phyloP scores from a whole-genome alignment of 257 asterid species.

The Jacaranda copaia region DNA sequence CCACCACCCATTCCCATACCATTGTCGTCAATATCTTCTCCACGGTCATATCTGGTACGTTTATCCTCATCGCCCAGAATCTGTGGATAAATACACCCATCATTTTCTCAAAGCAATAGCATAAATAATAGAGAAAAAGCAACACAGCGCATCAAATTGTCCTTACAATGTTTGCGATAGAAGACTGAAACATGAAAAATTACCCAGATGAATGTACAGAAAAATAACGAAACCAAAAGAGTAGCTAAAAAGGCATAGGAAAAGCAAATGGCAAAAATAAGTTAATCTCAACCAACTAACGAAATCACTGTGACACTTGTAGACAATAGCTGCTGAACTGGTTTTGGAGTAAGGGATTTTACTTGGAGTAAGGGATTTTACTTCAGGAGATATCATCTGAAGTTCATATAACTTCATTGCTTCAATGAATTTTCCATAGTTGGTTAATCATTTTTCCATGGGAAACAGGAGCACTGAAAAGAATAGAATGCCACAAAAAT shows the following conservation, averaged over 20 bases:
- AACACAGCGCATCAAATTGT: neutral
- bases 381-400: neutral
- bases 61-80: slow-evolving; percentile 85
- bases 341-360: neutral
- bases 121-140: neutral
- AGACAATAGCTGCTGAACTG: neutral
- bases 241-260: no score
- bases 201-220: neutral
- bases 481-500: no score
- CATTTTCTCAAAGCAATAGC: neutral
- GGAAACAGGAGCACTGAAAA: no score
- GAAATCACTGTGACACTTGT: neutral
- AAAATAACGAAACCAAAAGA: no score
- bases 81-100: slow-evolving; percentile 42
- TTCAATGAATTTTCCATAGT: neutral
- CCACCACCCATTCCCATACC: slow-evolving; percentile 87
- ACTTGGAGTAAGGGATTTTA: neutral
- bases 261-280: no score
- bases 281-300: no score
- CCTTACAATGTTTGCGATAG: neutral
- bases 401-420: neutral
- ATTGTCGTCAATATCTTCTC: slow-evolving; percentile 83
- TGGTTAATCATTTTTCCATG: neutral
- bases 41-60: slow-evolving; percentile 80
- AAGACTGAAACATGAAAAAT: neutral